Evolutionary conservation across 2,329 filamentous ascomycete species (phyloP), one percentile per base, ranked within the genome.

Genomic region (Monosporascus sp.): DNA sequence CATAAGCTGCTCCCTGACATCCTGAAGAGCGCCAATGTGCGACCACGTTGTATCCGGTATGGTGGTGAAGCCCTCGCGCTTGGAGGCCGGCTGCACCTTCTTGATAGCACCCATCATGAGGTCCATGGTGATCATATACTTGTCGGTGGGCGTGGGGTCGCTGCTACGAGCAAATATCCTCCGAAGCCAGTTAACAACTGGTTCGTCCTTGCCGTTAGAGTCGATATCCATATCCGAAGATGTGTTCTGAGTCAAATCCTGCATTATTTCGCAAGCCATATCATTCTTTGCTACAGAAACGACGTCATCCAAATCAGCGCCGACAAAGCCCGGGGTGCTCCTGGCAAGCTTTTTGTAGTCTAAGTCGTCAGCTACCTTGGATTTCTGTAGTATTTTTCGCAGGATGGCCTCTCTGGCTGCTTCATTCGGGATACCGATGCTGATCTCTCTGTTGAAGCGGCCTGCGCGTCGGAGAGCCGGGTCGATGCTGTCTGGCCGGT

Each of bases 21-120:
- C 77, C 45, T 82, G 74, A 15, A 99, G 80, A 6, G 93, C 93
- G 54, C 94, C 94, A 50, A 99, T 91, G 64, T 97, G 88, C 46
- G 84, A 78, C 90, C 94, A 99, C 1, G 90, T 96, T 5, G 94
- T 93, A 66, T 92, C 86, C 7, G 94, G 94, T 45, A 97, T 90
- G 1, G 90, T 94, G 14, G 90, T 91, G 70, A 99, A 99, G 47
- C 94, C 94, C 72, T 99, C 93, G 48, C 91, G 85, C 68, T 93
- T 92, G 6, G 88, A 88, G 1, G 90, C 93, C 25, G 91, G 84
- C 66, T 90, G 81, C 56, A 96, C 82, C 53, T 82, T 81, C 9
- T 88, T 83, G 3, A 97, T 79, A 3, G 91, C 92, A 1, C 77
- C 75, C 24, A 86, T 74, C 69, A 97, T 94, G 58, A 96, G 74